Evolutionary conservation across 2,329 filamentous ascomycete genomes (phyloP), one percentile per base, ranked within the genome.

Genomic region (Alternaria metachromatica): DNA sequence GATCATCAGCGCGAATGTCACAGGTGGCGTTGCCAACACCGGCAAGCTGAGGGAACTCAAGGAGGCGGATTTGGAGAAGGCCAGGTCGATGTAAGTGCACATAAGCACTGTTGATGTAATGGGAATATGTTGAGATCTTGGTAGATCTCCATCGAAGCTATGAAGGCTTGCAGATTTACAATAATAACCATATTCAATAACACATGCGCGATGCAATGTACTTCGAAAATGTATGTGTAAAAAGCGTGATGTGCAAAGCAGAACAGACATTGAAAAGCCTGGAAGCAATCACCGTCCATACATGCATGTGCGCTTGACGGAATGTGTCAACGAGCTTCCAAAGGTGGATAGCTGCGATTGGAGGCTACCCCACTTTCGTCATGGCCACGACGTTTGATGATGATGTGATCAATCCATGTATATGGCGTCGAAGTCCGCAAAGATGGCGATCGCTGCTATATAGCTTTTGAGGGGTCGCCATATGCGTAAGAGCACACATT

Each of bases 21-120:
- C 78, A 9, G 81, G 80, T 1, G 68, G 75, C 41, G 77, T 82
- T 25, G 80, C 80, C 13, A 73, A 81, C 51, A 82, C 79, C 2
- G 80, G 81, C 2, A 72, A 76, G 23, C 69, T 87, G 54, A 80
- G 82, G 73, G 78, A 83, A 51, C 64, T 87, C 60, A 86, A 86
- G 73, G 81, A 84, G 71, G 77, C 76, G 33, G 85, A 87, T 67
- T 61, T 86, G 8, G 80, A 85, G 63, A 58, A 78, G 80, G 62
- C 75, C n/a, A 70, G 75, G 63, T 62, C 48, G 6, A 66, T 69
- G 67, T 62, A 37, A 62, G 60, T 58, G 18, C 51, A 48, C 25
- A n/a, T 6, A 41, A 28, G 26, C 20, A 51, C 25, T 28, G 5
- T 51, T 15, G 10, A 25, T 25, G 5, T 20, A 6, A 48, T 33